Percentiles rank a stretch among this genome's conserved stretches.
These are phyloP conservation scores for Huntiella savannae DNA, from an alignment of 2,329 filamentous ascomycete genomes.

Conservation along the genomic window DNA sequence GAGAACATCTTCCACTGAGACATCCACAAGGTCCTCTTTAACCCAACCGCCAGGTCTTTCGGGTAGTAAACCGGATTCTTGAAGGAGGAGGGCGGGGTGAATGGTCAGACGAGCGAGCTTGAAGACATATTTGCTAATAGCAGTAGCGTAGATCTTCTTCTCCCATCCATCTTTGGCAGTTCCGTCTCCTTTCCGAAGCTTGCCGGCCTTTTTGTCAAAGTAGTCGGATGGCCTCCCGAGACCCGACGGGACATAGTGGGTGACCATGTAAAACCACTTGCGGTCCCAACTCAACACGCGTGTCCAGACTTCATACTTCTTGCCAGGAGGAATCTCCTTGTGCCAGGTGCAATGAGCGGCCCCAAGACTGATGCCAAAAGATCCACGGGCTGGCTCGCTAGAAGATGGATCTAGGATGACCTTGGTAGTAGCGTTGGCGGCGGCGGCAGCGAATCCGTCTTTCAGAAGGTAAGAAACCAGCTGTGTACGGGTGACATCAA, in stretches of 20 bases:
- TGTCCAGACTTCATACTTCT: constrained; percentile 55
- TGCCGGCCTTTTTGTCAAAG: constrained; percentile 22
- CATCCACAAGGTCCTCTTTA: constrained; percentile 20
- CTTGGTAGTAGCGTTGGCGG: constrained; percentile 27
- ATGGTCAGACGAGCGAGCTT: constrained; percentile 71
- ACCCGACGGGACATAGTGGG: constrained; percentile 49
- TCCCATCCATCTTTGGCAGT: constrained; percentile 25
- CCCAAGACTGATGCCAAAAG: constrained; percentile 47
- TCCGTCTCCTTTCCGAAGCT: neutral
- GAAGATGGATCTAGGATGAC: constrained; percentile 31
- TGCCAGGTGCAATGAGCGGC: constrained; percentile 57
- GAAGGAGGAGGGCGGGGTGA: constrained; percentile 57
- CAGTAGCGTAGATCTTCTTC: constrained; percentile 50
- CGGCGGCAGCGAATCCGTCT: constrained; percentile 33
- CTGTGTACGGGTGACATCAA: constrained; percentile 68
- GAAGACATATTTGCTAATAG: constrained; percentile 63
- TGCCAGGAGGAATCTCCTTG: constrained; percentile 50
- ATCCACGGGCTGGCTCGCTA: constrained; percentile 30
- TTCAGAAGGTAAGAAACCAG: constrained; percentile 52
- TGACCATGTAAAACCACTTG: constrained; percentile 65
- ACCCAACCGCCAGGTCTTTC: constrained; percentile 48
- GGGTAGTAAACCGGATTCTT: constrained; percentile 56
- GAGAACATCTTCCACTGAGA: constrained; percentile 19
- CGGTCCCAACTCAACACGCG: constrained; percentile 56
- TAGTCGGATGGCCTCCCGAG: constrained; percentile 35